A percentile compares a stretch with the other conserved stretches of the same genome.
These are phyloP conservation scores for Nyssa sinensis DNA, from an alignment of 148 eudicot species.

Conservation along the genomic window DNA sequence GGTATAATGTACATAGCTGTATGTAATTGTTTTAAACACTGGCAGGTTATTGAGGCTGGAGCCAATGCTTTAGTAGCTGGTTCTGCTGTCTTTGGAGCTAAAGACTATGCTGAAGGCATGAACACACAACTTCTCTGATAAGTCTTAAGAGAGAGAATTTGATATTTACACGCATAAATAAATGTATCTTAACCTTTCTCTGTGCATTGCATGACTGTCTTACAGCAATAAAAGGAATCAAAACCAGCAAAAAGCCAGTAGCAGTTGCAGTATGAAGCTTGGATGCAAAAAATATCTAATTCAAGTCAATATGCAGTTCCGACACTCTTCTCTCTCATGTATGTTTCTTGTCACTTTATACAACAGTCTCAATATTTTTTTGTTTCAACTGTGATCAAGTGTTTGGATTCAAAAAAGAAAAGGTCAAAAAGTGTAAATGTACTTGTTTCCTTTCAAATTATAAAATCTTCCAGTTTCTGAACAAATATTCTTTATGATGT, in stretches of 20 bases:
- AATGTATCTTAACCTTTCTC: constrained; percentile 19
- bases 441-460: too few relatives aligned
- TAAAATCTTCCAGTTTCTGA: too few relatives aligned
- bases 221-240: constrained; percentile 95
- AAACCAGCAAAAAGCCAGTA: constrained; percentile 88
- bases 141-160: constrained; percentile 8
- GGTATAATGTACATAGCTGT: too few relatives aligned
- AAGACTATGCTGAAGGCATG: constrained; percentile 95
- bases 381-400: not conserved
- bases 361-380: not conserved
- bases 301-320: constrained; percentile 5
- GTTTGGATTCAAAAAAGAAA: not conserved
- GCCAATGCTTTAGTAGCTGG: constrained; percentile 99
- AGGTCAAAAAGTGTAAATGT: too few relatives aligned
- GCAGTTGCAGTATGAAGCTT: constrained; percentile 71
- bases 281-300: constrained; percentile 9
- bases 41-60: constrained; percentile 98
- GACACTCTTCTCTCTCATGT: constrained; percentile 6
- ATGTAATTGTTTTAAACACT: not conserved
- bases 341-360: not conserved
- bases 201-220: constrained; percentile 18
- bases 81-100: constrained; percentile 99
- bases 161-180: not conserved
- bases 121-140: constrained; percentile 1
- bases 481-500: not conserved